Evolutionary conservation across 495 filamentous ascomycete genomes (phyloP), one percentile per base, ranked within the genome.

Genomic region (Hyaloscypha bicolor): DNA sequence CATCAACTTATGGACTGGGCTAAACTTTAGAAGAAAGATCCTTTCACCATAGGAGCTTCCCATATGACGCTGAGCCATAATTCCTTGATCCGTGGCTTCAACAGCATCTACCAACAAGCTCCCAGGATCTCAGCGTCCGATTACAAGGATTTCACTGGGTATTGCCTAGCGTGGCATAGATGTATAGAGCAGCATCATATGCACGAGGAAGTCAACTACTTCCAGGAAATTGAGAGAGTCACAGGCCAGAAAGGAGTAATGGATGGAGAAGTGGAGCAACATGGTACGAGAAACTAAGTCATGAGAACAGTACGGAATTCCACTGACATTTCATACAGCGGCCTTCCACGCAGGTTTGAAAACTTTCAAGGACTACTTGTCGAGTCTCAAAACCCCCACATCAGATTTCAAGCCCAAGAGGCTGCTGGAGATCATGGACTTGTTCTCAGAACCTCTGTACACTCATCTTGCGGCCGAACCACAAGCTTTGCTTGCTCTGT

Each of bases 101-200:
- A 85, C 71, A 73, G 74, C 37, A 80, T 85, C 66, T 82, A 81
- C 69, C 71, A 79, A n/a, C 82, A 84, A 73, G 79, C 80, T 0
- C 78, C 78, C 0, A 68, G 76, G 52, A 66, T 86, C 2, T 39
- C 60, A 9, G 9, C 62, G 9, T 12, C 62, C 3, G 73, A 78
- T 64, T 67, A 76, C 64, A 51, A 55, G 9, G 70, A 77, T 39
- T 83, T 84, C 65, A 66, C 85, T 29, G 60, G 71, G 25, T 84
- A 84, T 68, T 66, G 33, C 22, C 57, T 70, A 11, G 68, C 68
- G 1, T 70, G 68, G 68, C 63, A 70, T 63, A 30, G 59, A 19
- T 63, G 55, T n/a, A 58, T 70, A 12, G 68, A 65, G 31, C 42
- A 71, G 9, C 72, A 76, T 55, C 74, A 79, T 59, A 72, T 74